Evolutionary conservation across 1,284 basidiomycete species (phyloP).

Genomic region (Ceratobasidium sp.): DNA sequence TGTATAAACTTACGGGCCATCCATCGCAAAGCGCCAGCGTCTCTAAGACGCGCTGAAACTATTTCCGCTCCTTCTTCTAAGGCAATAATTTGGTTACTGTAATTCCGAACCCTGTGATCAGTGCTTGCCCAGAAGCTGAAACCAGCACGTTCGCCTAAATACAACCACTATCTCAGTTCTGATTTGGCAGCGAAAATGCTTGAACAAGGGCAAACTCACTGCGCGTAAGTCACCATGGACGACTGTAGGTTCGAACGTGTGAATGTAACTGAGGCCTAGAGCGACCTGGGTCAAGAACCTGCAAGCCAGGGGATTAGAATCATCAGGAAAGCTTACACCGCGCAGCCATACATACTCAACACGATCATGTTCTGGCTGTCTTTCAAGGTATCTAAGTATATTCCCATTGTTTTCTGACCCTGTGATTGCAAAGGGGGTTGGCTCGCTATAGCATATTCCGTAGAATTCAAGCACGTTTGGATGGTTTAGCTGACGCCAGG

Average conservation of each 20-base stretch:
- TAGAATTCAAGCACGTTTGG: neutral
- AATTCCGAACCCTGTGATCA: conserved; percentile 23
- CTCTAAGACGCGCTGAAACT: neutral
- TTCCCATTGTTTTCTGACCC: neutral
- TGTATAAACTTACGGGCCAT: conserved; percentile 36
- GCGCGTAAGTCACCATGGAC: conserved; percentile 40
- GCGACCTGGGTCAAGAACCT: conserved; percentile 35
- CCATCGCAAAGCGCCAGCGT: conserved; percentile 30
- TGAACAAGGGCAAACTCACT: neutral
- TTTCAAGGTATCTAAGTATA: neutral
- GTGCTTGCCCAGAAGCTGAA: neutral
- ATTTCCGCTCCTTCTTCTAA: conserved; percentile 16
- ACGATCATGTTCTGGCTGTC: neutral
- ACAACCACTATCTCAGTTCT: neutral
- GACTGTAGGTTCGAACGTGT: neutral
- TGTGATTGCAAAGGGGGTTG: neutral
- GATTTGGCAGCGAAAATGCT: neutral
- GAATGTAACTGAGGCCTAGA: conserved; percentile 14
- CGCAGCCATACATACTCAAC: neutral
- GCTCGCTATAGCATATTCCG: neutral
- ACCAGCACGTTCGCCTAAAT: conserved; percentile 30
- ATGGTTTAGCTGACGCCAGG: neutral
- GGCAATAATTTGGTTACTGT: conserved; percentile 27
- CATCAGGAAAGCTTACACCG: neutral
- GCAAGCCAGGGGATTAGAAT: neutral